Percentiles rank a stretch among this genome's conserved stretches.
phyloP scores from a whole-genome alignment of 176 grass and related monocot species.

The Zizania latifolia region DNA sequence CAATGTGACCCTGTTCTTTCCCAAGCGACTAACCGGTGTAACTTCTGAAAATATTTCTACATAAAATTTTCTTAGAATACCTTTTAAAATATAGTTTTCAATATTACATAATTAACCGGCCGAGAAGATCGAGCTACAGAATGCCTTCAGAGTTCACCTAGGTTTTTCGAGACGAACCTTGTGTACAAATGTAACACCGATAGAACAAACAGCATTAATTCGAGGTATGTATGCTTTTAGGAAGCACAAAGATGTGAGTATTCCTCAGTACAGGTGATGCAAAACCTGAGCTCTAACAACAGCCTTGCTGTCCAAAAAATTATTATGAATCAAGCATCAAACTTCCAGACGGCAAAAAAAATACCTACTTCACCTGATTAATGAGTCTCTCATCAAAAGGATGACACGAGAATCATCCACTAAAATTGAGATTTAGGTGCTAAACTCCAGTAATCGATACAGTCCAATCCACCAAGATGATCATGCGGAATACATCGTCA shows the following conservation, averaged over 20 bases:
- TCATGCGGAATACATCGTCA: constrained; percentile 23
- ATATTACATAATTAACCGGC: too few relatives aligned
- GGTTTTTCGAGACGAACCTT: not conserved
- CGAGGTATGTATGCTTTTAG: not conserved
- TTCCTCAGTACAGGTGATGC: constrained; percentile 24
- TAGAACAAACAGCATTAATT: not conserved
- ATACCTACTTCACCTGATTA: constrained; percentile 44
- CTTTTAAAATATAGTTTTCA: too few relatives aligned
- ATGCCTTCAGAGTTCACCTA: not conserved
- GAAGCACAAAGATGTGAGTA: not conserved
- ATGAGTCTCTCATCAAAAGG: constrained; percentile 66
- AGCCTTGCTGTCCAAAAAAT: constrained; percentile 38
- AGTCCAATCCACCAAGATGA: constrained; percentile 27
- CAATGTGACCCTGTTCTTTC: too few relatives aligned
- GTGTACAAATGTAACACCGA: not conserved
- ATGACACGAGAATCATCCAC: constrained; percentile 50
- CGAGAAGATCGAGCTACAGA: not conserved
- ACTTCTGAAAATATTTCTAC: too few relatives aligned
- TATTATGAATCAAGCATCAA: constrained; percentile 51
- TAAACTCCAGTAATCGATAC: constrained; percentile 25
- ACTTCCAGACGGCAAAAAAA: constrained; percentile 30
- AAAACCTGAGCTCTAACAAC: constrained; percentile 40
- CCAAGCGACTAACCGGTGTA: too few relatives aligned
- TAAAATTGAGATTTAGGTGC: constrained; percentile 40
- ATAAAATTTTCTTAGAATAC: too few relatives aligned